A percentile compares a stretch with the other conserved stretches of the same genome.
Conservation (phyloP, 352 stramenopile species). For the Thraustotheca clavata region DNA sequence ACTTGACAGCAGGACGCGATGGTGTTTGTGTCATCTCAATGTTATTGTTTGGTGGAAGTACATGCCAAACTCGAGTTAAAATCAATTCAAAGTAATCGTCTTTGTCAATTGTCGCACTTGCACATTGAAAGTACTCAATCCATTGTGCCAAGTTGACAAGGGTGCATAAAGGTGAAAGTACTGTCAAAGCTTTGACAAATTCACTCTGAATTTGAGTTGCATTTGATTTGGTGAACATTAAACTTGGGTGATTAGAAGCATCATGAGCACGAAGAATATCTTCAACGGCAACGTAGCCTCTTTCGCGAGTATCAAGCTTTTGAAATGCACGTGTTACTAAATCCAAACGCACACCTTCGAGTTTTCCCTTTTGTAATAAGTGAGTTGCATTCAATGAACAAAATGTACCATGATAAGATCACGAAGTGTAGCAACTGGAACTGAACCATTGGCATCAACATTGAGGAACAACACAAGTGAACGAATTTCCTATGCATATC, state of each 20-base stretch:
- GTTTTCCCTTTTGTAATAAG: slow-evolving; percentile 27
- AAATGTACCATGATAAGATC: slow-evolving; percentile 49
- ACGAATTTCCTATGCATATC: slow-evolving; percentile 34
- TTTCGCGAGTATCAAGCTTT: slow-evolving; percentile 42
- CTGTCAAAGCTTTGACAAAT: slow-evolving; percentile 42
- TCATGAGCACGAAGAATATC: slow-evolving; percentile 48
- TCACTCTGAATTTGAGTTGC: slow-evolving; percentile 43
- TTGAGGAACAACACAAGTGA: slow-evolving; percentile 36
- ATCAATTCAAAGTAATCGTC: slow-evolving; percentile 73
- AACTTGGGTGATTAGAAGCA: slow-evolving; percentile 41
- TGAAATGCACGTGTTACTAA: slow-evolving; percentile 65
- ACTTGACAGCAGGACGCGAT: slow-evolving; percentile 6
- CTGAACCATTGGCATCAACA: slow-evolving; percentile 31
- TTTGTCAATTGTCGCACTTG: slow-evolving; percentile 50
- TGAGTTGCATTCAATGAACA: neutral
- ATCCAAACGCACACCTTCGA: slow-evolving; percentile 42
- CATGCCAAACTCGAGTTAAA: slow-evolving; percentile 62
- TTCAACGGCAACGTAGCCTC: slow-evolving; percentile 46
- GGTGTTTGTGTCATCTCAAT: slow-evolving; percentile 26
- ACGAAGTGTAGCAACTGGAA: slow-evolving; percentile 41
- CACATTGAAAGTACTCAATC: slow-evolving; percentile 68
- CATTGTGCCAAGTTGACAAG: slow-evolving; percentile 68
- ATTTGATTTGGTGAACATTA: slow-evolving; percentile 62
- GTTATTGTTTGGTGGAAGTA: slow-evolving; percentile 25
- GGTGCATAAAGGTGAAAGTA: slow-evolving; percentile 25